Evolutionary conservation across 1,139 yeast genomes (phyloP).

Genomic region (Suzukiozyma palmioleophila): DNA sequence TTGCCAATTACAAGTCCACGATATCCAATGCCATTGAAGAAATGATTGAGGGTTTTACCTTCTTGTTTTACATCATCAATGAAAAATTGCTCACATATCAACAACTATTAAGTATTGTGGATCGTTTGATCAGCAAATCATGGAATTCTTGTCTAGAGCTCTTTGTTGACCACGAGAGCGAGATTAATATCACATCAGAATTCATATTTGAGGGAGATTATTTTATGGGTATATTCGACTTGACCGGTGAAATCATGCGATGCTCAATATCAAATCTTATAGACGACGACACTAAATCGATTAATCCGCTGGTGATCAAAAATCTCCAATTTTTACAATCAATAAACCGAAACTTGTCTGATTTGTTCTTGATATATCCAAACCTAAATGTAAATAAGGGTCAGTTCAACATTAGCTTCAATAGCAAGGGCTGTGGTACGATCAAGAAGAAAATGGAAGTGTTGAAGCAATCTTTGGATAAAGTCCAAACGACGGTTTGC

Average conservation of each 20-base stretch:
- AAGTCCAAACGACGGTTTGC: constrained; percentile 24
- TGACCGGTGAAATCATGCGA: constrained; percentile 42
- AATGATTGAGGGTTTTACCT: constrained; percentile 35
- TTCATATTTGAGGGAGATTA: constrained; percentile 24
- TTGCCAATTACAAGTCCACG: constrained; percentile 16
- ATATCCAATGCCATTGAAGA: constrained; percentile 31
- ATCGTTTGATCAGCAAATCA: constrained; percentile 7
- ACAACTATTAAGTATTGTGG: constrained; percentile 12
- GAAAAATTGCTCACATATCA: constrained; percentile 15
- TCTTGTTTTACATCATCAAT: constrained; percentile 22
- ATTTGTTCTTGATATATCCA: constrained; percentile 16
- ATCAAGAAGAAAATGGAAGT: constrained; percentile 23
- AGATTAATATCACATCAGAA: background rate
- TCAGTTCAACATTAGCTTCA: constrained; percentile 13
- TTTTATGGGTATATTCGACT: constrained; percentile 36
- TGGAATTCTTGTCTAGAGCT: background rate
- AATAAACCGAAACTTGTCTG: constrained; percentile 11
- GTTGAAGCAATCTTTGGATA: constrained; percentile 21
- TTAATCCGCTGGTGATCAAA: constrained; percentile 10
- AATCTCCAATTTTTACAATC: constrained; percentile 16
- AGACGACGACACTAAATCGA: constrained; percentile 9
- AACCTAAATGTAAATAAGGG: constrained; percentile 19
- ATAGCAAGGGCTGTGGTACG: constrained; percentile 14
- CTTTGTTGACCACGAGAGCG: background rate
- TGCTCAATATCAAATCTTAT: constrained; percentile 19